phyloP scores from a whole-genome alignment of 805 yeast species.

The Pichia deserticola region DNA sequence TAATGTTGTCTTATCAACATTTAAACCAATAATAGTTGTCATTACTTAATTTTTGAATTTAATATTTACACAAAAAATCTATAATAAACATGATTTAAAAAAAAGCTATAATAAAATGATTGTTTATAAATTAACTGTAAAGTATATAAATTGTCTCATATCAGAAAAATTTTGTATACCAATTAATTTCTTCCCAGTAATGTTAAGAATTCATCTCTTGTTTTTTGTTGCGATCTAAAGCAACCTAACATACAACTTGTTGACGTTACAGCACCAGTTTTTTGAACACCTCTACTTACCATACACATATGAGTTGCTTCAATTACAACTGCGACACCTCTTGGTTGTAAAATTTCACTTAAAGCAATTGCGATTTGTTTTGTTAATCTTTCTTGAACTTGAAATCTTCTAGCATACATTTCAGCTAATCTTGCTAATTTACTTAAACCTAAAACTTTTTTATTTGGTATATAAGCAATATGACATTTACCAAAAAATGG shows the following conservation, averaged over 20 bases:
- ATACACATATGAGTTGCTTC: constrained; percentile 99
- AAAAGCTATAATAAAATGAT: too few relatives aligned
- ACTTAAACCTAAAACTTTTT: constrained; percentile 84
- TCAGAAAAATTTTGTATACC: too few relatives aligned
- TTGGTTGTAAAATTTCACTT: constrained; percentile 82
- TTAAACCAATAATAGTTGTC: too few relatives aligned
- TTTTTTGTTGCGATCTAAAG: constrained; percentile 87
- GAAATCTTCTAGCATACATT: constrained; percentile 91
- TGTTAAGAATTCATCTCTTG: constrained; percentile 91
- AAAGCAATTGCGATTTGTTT: constrained; percentile 97
- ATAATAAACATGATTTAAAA: too few relatives aligned
- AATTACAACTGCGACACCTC: constrained; percentile 97
- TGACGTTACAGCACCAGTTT: constrained; percentile 86
- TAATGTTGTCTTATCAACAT: too few relatives aligned
- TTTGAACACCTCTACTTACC: constrained; percentile 97
- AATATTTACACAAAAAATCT: too few relatives aligned
- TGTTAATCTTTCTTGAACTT: constrained; percentile 96
- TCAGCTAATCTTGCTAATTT: constrained; percentile 94
- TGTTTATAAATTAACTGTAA: too few relatives aligned
- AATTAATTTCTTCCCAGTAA: constrained; percentile 54
- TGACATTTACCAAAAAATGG: constrained; percentile 97
- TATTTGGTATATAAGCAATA: constrained; percentile 95
- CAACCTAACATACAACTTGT: constrained; percentile 98
- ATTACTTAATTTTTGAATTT: too few relatives aligned
- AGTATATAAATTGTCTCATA: too few relatives aligned